A percentile compares a stretch with the other conserved stretches of the same genome.
Conservation (phyloP, 2,329 filamentous ascomycete species). For the Tolypocladium album region DNA sequence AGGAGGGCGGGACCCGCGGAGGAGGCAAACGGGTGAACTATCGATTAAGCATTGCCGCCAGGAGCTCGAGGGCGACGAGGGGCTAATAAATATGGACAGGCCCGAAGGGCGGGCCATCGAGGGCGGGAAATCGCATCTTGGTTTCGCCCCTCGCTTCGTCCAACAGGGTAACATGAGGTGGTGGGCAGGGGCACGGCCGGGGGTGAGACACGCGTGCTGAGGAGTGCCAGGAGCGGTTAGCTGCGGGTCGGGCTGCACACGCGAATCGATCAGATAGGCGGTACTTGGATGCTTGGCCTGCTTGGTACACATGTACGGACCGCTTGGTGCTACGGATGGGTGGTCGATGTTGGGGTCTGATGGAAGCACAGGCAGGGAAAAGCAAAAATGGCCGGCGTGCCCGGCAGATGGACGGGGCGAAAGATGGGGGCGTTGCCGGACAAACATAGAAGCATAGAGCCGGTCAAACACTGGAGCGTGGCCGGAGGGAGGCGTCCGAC, state of each 20-base stretch:
- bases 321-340: not conserved
- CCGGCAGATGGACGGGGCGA: not conserved
- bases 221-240: not conserved
- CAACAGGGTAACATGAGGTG: not conserved
- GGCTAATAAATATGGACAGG: not conserved
- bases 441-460: not conserved
- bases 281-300: no score
- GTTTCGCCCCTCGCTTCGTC: not conserved
- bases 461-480: not conserved
- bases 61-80: not conserved
- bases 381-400: not conserved
- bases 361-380: not conserved
- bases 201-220: not conserved
- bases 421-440: not conserved
- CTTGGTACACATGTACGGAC: not conserved
- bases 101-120: not conserved
- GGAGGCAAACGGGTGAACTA: not conserved
- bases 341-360: not conserved
- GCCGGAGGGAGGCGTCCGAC: not conserved
- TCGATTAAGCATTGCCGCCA: not conserved
- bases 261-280: not conserved
- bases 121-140: not conserved
- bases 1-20: not conserved
- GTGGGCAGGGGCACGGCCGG: not conserved
- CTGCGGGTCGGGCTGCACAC: not conserved